Conservation (phyloP, 371 early-diverging fungal species). For the Mucor plumbeus region DNA sequence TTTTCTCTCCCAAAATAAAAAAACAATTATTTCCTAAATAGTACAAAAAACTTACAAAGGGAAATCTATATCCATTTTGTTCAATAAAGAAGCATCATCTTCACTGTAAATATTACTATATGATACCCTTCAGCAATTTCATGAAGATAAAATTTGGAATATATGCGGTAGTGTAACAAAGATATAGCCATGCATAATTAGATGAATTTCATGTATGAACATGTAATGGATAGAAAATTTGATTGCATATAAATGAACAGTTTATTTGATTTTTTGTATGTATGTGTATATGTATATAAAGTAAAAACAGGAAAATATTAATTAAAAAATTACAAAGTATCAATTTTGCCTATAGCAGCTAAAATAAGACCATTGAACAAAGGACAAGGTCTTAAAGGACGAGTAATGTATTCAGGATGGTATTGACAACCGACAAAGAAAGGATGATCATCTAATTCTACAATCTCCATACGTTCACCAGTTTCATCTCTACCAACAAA, state of each 20-base stretch:
- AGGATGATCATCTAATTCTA: conserved; percentile 93
- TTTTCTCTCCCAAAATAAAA: no score
- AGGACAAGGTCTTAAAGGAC: conserved; percentile 93
- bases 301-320: conserved; percentile 26
- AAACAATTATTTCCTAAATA: no score
- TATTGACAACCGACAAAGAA: conserved; percentile 98
- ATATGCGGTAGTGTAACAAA: no score
- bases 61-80: no score
- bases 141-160: no score
- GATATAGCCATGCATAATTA: no score
- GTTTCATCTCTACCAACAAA: conserved; percentile 96
- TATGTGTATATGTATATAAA: conserved; percentile 12
- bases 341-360: conserved; percentile 71
- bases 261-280: conserved; percentile 1
- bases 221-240: no score
- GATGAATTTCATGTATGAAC: no score
- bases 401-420: conserved; percentile 99
- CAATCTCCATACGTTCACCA: conserved; percentile 96
- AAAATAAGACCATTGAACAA: conserved; percentile 93
- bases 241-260: not conserved
- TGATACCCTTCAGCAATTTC: no score
- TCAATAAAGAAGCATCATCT: no score
- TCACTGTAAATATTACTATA: no score
- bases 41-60: no score
- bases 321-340: conserved; percentile 23